A percentile compares a stretch with the other conserved stretches of the same genome.
Conservation (phyloP, 495 filamentous ascomycete genomes). For the Penicillium mononematosum region DNA sequence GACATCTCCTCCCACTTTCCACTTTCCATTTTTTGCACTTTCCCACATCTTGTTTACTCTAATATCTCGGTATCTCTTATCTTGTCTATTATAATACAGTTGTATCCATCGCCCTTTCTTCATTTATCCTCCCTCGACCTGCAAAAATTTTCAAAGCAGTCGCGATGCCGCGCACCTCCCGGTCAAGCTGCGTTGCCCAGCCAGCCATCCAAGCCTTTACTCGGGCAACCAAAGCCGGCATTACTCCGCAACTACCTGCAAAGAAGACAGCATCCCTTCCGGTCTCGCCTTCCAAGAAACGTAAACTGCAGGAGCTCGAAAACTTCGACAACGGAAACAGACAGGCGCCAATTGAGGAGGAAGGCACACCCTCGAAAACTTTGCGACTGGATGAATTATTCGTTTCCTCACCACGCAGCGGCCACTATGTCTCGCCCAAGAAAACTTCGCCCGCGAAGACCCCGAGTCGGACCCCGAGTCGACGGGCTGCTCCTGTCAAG, state of each 20-base stretch:
- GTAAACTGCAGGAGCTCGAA: slow-evolving; percentile 45
- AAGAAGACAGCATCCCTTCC: slow-evolving; percentile 30
- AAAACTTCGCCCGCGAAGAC: not conserved
- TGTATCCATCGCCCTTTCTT: slow-evolving; percentile 28
- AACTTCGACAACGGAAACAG: slow-evolving; percentile 28
- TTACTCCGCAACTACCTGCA: slow-evolving; percentile 21
- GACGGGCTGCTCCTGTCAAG: slow-evolving; percentile 16
- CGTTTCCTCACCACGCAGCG: slow-evolving; percentile 40
- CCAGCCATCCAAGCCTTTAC: slow-evolving; percentile 42
- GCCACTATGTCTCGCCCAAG: slow-evolving; percentile 35
- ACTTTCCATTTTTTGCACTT: slow-evolving; percentile 10
- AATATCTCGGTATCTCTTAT: slow-evolving; percentile 28
- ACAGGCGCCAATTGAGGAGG: slow-evolving; percentile 16
- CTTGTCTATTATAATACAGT: slow-evolving; percentile 20
- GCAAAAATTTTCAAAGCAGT: slow-evolving; percentile 24
- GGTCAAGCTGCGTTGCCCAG: slow-evolving; percentile 34
- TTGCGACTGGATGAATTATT: slow-evolving; percentile 40
- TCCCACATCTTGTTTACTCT: slow-evolving; percentile 12
- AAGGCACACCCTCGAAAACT: slow-evolving; percentile 44
- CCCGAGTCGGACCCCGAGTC: slow-evolving; percentile 20
- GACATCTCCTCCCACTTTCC: slow-evolving; percentile 8
- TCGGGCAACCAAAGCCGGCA: slow-evolving; percentile 45
- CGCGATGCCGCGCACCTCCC: slow-evolving; percentile 41
- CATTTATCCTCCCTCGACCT: slow-evolving; percentile 5
- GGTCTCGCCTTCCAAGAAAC: slow-evolving; percentile 48